Evolutionary conservation across 164 flowering plant genomes (phyloP), one percentile per base, ranked within the genome.

Genomic region (Tetracentron sinense): DNA sequence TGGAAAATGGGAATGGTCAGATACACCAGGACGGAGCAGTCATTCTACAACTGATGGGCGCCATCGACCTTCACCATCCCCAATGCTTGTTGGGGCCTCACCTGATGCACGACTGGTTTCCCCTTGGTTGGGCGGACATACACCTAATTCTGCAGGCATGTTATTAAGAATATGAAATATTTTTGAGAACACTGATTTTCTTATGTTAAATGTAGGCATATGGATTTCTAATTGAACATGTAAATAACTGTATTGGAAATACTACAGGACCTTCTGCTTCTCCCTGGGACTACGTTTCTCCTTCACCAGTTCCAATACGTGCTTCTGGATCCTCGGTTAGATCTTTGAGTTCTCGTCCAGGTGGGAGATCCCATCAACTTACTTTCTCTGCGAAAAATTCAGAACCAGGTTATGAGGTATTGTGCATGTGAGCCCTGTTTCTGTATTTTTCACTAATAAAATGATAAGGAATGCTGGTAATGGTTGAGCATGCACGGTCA

Each of bases 1-100:
- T 81, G 96, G 96, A 20, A 78, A 82, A 74, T 90, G 90, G 90
- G 98, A 90, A 72, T 90, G 96, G 97, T 88, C 85, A 71, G 90
- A 84, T 54, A 76, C 96, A 26, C 97, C 97, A 42, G 81, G 77
- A 0, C 75, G 90, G 20, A 88, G 88, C 48, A 66, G 81, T 65
- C 67, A 71, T 66, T 71, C 77, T 50, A 62, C 42, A 44, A 42
- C 67, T 52, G 74, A 69, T 60, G 82, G 82, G 70, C 78, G 75
- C 35, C 77, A 88, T 78, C 85, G 75, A 29, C 86, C 88, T 74
- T 88, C 89, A 56, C 97, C 89, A 55, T 84, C 92, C 17, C 98
- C 97, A 14, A 82, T 88, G 92, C 74, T 84, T 5, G 73, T 75
- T 79, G 94, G 92, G 54, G 82, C 90, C 48, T 93, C 98, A 59